phyloP scores from a whole-genome alignment of 1,284 basidiomycete species.

The Cutaneotrichosporon sp. region DNA sequence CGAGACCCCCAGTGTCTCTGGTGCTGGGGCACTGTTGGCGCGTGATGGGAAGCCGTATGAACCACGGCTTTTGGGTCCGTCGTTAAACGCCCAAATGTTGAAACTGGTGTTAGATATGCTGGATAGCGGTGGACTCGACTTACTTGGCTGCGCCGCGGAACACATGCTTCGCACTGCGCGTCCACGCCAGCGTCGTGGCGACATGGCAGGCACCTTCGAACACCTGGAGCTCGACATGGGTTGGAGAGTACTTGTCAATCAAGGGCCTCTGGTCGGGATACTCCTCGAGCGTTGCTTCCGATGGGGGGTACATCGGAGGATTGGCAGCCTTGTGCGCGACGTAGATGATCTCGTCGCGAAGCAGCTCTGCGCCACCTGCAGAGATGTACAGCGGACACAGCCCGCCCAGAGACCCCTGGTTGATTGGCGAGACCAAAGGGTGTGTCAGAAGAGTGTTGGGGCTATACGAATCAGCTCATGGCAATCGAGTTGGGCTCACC shows the following conservation, averaged over 20 bases:
- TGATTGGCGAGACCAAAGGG: constrained; percentile 52
- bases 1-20: background rate
- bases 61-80: constrained; percentile 26
- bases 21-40: background rate
- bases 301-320: constrained; percentile 47
- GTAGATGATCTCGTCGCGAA: constrained; percentile 49
- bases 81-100: constrained; percentile 47
- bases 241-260: constrained; percentile 49
- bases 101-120: constrained; percentile 26
- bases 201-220: constrained; percentile 49
- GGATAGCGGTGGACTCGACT: constrained; percentile 9
- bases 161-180: constrained; percentile 45
- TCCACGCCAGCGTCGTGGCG: constrained; percentile 47
- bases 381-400: constrained; percentile 52
- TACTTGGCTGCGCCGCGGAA: constrained; percentile 46
- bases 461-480: constrained; percentile 16
- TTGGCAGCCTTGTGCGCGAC: constrained; percentile 52
- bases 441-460: constrained; percentile 52
- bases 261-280: constrained; percentile 45
- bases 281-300: constrained; percentile 40
- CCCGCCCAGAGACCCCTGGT: constrained; percentile 52
- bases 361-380: constrained; percentile 51
- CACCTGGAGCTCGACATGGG: constrained; percentile 52
- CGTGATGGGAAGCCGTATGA: background rate
- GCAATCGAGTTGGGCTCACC: constrained; percentile 22